Percentiles rank a stretch among this genome's conserved stretches.
Evolutionary conservation across 768 basidiomycete species (phyloP).

Genomic region (Agaricus subrufescens): DNA sequence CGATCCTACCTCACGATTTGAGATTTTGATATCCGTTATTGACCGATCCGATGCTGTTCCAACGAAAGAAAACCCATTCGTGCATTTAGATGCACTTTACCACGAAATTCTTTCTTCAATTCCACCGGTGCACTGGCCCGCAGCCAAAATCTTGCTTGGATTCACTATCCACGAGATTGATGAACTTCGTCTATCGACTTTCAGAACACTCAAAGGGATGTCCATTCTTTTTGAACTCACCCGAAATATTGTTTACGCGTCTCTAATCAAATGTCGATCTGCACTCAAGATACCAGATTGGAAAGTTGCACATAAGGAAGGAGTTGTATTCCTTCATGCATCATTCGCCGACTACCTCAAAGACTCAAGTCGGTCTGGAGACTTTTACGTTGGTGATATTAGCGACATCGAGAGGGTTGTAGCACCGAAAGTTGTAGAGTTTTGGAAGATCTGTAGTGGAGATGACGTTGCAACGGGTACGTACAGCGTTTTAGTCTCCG

Average conservation of each 20-base stretch:
- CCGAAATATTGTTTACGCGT: neutral
- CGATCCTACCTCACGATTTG: neutral
- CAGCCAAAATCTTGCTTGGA: neutral
- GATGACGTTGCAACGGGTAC: too few species aligned
- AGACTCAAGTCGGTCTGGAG: neutral
- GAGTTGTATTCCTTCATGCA: conserved; percentile 20
- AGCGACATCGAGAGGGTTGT: neutral
- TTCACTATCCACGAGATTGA: neutral
- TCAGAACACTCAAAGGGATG: neutral
- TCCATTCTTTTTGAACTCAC: too few species aligned
- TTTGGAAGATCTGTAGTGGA: neutral
- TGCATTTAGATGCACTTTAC: neutral
- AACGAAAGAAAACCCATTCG: neutral
- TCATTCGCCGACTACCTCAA: conserved; percentile 25
- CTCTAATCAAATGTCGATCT: neutral
- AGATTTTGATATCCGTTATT: neutral
- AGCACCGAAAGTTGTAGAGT: neutral
- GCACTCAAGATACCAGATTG: neutral
- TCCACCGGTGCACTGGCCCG: neutral
- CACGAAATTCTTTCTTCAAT: neutral
- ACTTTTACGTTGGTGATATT: conserved; percentile 6
- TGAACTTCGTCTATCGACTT: neutral
- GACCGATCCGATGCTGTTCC: neutral
- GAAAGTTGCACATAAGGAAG: neutral
- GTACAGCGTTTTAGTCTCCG: too few species aligned